Conservation (phyloP, 2,329 filamentous ascomycete genomes). For the Fusarium odoratissimum region DNA sequence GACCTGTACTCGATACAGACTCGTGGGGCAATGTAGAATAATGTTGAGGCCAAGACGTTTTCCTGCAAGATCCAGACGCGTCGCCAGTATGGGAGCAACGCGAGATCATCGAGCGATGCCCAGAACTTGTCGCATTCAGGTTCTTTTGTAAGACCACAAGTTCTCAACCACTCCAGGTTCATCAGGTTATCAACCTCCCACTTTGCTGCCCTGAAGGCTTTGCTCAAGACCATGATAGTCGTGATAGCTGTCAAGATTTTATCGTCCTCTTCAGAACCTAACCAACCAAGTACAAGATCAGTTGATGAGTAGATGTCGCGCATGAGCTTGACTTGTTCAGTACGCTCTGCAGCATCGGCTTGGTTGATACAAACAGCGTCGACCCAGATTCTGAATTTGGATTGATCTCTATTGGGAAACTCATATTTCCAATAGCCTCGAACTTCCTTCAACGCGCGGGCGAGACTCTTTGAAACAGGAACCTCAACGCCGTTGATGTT, state of each 20-base stretch:
- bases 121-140: neutral
- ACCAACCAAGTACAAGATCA: conserved; percentile 6
- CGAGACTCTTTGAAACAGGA: neutral
- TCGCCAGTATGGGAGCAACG: neutral
- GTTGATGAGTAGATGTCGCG: conserved; percentile 1
- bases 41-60: neutral
- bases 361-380: conserved; percentile 7
- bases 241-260: neutral
- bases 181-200: neutral
- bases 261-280: neutral
- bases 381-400: conserved; percentile 3
- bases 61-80: conserved; percentile 3
- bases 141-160: neutral
- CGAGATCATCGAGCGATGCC: neutral
- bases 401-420: neutral
- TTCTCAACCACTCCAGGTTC: neutral
- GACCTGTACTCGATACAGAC: neutral
- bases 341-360: neutral
- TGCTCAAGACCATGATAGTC: neutral
- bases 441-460: neutral
- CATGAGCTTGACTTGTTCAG: conserved; percentile 19
- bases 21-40: neutral
- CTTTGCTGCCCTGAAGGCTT: neutral
- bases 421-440: neutral
- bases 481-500: neutral